Base-by-base conservation (phyloP, 768 basidiomycete species). In the Agaricus blazei region DNA sequence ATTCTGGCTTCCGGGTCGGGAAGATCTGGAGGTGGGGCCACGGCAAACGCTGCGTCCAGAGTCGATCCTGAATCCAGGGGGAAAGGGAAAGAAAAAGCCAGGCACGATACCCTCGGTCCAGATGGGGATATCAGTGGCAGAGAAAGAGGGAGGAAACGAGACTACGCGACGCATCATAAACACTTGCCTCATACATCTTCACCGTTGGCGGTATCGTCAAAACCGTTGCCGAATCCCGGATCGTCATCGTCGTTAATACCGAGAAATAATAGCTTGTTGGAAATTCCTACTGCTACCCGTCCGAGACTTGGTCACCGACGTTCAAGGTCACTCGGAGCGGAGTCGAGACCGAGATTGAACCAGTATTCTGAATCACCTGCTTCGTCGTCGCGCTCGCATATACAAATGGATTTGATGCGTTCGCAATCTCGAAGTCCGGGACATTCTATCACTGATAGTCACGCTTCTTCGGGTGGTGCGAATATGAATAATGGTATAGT, bases 61-160 rank as follows among this genome's bases (percentile, higher is more conserved):
- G 34, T 46, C 36, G 29, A n/a, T 28, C 2, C 36, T 9, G 37
- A 15, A 3, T 49, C 28, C 34, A 59, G 54, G 38, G 60, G 58
- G 31, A 58, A 58, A 38, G 60, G 45, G 52, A 50, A 66, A 62
- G 60, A 65, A 58, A 59, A 48, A 37, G 59, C 34, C 11, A 37
- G 9, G 24, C 23, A 26, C 28, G 52, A 47, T 47, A 26, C 11
- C 24, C 7, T 19, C 36, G 37, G 26, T 3, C 9, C 12, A 14
- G 23, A 54, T 27, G 43, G 43, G 51, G 24, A 54, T 24, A 38
- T 19, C 15, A 54, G 46, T 28, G 54, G 54, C 26, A 56, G 56
- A 34, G 60, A 45, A 53, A 50, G 65, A 60, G 59, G 63, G 57
- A 59, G 51, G 14, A 58, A 57, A 44, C 34, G 48, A 58, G 56